Conservation (phyloP, 257 asterid genomes). For the Nicotiana paniculata region DNA sequence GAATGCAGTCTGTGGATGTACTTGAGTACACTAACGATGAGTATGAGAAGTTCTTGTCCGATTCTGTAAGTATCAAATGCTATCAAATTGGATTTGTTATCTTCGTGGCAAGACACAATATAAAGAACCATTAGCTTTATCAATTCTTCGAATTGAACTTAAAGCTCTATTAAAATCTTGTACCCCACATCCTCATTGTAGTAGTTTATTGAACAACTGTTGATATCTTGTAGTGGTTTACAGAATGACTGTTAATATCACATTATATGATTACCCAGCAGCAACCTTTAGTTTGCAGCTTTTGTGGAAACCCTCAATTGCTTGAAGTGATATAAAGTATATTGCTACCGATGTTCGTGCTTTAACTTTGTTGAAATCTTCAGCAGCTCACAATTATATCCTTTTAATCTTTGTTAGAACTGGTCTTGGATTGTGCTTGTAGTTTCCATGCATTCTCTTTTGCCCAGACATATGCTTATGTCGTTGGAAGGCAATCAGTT, state of each 20-base stretch:
- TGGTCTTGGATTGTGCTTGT: not conserved
- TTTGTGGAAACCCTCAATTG: not conserved
- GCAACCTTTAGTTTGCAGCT: not conserved
- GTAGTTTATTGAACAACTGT: not conserved
- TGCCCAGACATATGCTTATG: not conserved
- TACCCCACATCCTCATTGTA: not conserved
- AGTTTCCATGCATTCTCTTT: not conserved
- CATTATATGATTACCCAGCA: not conserved
- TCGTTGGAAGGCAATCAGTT: not conserved
- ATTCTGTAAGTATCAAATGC: conserved; percentile 53
- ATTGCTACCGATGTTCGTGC: not conserved
- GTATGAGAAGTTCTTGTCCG: conserved; percentile 70
- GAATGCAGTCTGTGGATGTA: conserved; percentile 80
- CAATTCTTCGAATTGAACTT: not conserved
- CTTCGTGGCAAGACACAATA: not conserved
- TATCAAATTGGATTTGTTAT: not conserved
- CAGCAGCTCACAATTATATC: not conserved
- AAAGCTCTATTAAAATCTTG: not conserved
- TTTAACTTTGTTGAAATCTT: not conserved
- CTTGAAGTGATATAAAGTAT: not conserved
- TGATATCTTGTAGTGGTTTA: not conserved
- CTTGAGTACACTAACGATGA: conserved; percentile 90
- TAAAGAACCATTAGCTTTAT: not conserved
- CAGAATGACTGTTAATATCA: not conserved
- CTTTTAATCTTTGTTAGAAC: not conserved